Percentiles rank a stretch among this genome's conserved stretches.
Evolutionary conservation across 108 stramenopile genomes (phyloP).

Genomic region (Nitzschia sp.): DNA sequence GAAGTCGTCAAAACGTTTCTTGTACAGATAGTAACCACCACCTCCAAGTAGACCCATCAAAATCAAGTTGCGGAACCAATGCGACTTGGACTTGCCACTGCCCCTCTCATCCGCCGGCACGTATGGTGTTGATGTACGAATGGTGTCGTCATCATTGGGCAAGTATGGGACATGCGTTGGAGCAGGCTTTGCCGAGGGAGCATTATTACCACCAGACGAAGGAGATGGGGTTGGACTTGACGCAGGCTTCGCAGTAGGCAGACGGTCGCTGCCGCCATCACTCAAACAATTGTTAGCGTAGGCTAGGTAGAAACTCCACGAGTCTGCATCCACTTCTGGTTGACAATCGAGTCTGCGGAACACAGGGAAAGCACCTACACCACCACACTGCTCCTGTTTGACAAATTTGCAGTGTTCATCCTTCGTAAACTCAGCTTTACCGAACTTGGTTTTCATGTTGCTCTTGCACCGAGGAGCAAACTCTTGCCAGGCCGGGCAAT

Average conservation of each 20-base stretch:
- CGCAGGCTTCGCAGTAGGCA: conserved; percentile 17
- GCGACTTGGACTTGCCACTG: conserved; percentile 30
- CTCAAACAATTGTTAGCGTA: conserved; percentile 64
- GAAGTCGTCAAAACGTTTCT: conserved; percentile 60
- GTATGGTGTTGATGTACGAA: conserved; percentile 37
- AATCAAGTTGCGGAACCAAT: conserved; percentile 55
- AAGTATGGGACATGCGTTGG: conserved; percentile 15
- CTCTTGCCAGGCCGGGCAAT: conserved; percentile 86
- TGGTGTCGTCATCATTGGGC: conserved; percentile 24
- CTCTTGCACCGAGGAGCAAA: conserved; percentile 74
- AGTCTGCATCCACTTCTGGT: conserved; percentile 53
- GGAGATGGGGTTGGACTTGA: conserved; percentile 31
- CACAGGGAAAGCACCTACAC: conserved; percentile 75
- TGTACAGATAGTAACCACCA: conserved; percentile 58
- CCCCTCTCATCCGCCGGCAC: conserved; percentile 17
- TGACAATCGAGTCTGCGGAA: conserved; percentile 83
- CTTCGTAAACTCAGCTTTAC: conserved; percentile 53
- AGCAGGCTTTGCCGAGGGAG: conserved; percentile 17
- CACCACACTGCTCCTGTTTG: conserved; percentile 62
- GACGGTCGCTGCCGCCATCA: conserved; percentile 30
- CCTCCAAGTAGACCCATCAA: conserved; percentile 46
- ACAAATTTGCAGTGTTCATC: conserved; percentile 71
- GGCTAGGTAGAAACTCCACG: conserved; percentile 77
- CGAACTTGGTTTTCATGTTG: conserved; percentile 61
- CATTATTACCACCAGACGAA: conserved; percentile 6